Evolutionary conservation across 139 green algal species (phyloP).

Genomic region (Auxenochlorella pyrenoidosa): DNA sequence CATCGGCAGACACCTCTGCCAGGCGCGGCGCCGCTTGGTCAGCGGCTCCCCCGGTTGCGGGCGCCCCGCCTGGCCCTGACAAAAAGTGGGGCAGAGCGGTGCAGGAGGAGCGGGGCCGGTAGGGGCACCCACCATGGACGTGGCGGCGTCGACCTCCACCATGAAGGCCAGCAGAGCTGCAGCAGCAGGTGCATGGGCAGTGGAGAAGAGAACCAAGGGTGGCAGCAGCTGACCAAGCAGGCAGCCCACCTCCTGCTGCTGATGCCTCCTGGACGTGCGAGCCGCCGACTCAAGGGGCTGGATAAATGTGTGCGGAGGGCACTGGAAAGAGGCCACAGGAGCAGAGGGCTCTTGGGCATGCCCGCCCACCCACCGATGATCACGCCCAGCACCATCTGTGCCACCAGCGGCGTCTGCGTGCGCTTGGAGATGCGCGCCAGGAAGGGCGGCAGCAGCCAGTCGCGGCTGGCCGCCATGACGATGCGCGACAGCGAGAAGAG

Average conservation of each 20-base stretch:
- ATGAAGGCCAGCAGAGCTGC: conserved; percentile 42
- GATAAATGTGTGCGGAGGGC: too few relatives aligned
- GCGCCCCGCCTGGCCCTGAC: too few relatives aligned
- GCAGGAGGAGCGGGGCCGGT: too few relatives aligned
- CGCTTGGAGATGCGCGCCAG: conserved; percentile 35
- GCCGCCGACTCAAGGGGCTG: too few relatives aligned
- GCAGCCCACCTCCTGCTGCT: too few relatives aligned
- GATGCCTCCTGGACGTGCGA: too few relatives aligned
- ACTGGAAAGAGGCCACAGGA: too few relatives aligned
- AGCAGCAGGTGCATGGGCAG: not conserved
- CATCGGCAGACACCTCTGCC: too few relatives aligned
- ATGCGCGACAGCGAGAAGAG: conserved; percentile 43
- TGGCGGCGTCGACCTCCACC: conserved; percentile 23
- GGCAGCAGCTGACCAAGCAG: not conserved
- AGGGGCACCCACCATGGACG: not conserved
- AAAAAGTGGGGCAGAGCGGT: too few relatives aligned
- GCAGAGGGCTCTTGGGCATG: too few relatives aligned
- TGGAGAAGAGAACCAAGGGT: not conserved
- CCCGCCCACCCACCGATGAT: conserved; percentile 35
- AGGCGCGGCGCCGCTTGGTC: too few relatives aligned
- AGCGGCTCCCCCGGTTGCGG: too few relatives aligned
- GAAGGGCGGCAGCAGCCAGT: conserved; percentile 53
- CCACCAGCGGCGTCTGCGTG: conserved; percentile 51
- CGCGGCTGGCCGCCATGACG: conserved; percentile 40
- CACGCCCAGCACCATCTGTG: conserved; percentile 40